phyloP scores from a whole-genome alignment of 1,284 basidiomycete species.

The Neolentinus lepideus region DNA sequence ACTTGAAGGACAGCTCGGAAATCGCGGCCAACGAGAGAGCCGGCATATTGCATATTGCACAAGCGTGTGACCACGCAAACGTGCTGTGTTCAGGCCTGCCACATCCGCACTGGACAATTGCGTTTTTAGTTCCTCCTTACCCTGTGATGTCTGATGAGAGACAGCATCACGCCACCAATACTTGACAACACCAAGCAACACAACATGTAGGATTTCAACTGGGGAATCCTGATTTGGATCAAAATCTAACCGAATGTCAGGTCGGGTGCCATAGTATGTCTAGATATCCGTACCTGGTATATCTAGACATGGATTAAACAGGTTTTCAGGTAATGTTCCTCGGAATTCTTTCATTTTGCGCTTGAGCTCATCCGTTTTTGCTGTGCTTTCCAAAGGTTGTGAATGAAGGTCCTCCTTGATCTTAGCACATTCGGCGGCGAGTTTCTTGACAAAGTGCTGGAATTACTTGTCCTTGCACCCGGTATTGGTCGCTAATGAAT shows the following conservation, averaged over 20 bases:
- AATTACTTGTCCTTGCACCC: too few species aligned
- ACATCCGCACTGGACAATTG: constrained; percentile 13
- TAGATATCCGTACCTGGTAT: not conserved
- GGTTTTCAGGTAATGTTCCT: not conserved
- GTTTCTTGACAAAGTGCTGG: too few species aligned
- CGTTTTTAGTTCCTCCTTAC: constrained; percentile 12
- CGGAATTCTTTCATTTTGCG: too few species aligned
- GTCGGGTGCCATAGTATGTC: not conserved
- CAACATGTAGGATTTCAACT: constrained; percentile 28
- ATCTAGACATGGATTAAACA: not conserved
- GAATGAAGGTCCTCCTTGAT: too few species aligned
- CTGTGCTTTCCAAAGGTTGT: too few species aligned
- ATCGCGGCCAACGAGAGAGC: constrained; percentile 18
- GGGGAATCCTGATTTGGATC: constrained; percentile 26
- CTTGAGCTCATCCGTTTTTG: too few species aligned
- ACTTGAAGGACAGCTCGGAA: constrained; percentile 21
- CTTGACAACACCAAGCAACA: constrained; percentile 28
- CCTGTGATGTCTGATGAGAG: too few species aligned
- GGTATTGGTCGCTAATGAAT: too few species aligned
- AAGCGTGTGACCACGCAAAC: constrained; percentile 16
- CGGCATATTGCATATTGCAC: constrained; percentile 16
- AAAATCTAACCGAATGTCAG: constrained; percentile 13
- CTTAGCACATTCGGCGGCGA: too few species aligned
- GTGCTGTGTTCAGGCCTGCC: constrained; percentile 12
- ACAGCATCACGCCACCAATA: constrained; percentile 29